A percentile compares a stretch with the other conserved stretches of the same genome.
phyloP scores from a whole-genome alignment of 2,329 filamentous ascomycete species.

The Alternaria postmessia region DNA sequence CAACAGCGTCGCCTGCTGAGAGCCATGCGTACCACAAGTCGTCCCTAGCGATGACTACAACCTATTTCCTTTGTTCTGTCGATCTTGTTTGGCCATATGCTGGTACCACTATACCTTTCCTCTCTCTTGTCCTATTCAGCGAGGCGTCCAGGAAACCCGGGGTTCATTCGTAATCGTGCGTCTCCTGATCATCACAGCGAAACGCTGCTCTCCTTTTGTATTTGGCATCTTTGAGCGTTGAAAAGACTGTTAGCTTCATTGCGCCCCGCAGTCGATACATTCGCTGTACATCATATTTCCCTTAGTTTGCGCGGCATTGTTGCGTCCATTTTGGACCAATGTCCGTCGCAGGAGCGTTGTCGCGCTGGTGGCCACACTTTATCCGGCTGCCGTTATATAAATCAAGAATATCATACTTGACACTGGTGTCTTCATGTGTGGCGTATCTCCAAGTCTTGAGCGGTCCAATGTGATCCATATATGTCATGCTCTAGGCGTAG shows the following conservation, averaged over 20 bases:
- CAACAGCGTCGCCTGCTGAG: conserved; percentile 41
- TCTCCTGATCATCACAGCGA: conserved; percentile 22
- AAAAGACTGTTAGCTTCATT: conserved; percentile 20
- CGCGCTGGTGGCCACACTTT: not conserved
- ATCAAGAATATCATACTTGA: not conserved
- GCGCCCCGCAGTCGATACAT: conserved; percentile 32
- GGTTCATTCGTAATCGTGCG: conserved; percentile 21
- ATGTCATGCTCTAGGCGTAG: not conserved
- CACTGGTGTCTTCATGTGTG: not conserved
- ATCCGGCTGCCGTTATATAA: not conserved
- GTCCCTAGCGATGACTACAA: not conserved
- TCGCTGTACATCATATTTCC: conserved; percentile 30
- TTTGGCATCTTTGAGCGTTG: conserved; percentile 15
- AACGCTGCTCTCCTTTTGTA: conserved; percentile 21
- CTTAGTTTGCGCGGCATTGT: conserved; percentile 8
- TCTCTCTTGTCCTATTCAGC: conserved; percentile 26
- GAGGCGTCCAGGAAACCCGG: conserved; percentile 36
- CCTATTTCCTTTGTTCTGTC: conserved; percentile 21
- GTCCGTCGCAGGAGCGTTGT: not conserved
- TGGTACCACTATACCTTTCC: conserved; percentile 24
- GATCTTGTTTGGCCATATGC: conserved; percentile 19
- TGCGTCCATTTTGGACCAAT: conserved; percentile 5
- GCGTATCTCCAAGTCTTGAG: not conserved
- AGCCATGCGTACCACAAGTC: not conserved
- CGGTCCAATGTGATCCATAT: not conserved